Evolutionary conservation across 2,329 filamentous ascomycete genomes (phyloP), one percentile per base, ranked within the genome.

Genomic region (Diaporthe citriasiana): DNA sequence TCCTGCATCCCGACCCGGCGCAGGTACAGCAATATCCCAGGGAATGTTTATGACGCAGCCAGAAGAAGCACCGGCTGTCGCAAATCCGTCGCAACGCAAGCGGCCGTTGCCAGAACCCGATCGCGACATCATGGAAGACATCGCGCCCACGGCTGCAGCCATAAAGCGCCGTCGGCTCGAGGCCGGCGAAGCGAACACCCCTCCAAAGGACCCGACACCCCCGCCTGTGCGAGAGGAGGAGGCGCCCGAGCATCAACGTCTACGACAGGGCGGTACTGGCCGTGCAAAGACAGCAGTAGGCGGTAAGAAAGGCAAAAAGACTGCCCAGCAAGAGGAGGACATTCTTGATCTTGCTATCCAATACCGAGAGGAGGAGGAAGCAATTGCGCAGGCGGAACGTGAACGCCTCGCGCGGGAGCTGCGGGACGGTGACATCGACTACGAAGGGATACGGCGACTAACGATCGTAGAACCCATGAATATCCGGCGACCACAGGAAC

Each of bases 391-490:
- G 30, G 86, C 85, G 0, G 90, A 92, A 79, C 86, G 86, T 19
- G 87, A 89, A 75, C 86, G 87, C 38, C 82, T 86, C 63, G 91
- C 80, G 6, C 72, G 73, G 77, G 88, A 82, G 78, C 86, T 83
- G 76, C 89, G 79, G 55, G 93, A 86, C 3, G 90, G 92, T 75
- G 90, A 87, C 5, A 85, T 96, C 71, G 92, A 95, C 75, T 88
- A 97, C 40, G 89, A 91, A 1, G 89, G 93, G 55, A 92, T 98
- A 75, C 91, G 92, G 35, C 90, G 92, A 19, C 85, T 97, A 3
- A 93, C 93, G 4, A 90, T 95, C 22, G 89, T 97, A 1, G 94
- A 97, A 79, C 89, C 93, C 76, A 94, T 97, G 83, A 88, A 93
- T 12, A 81, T 98, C 0, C 88, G 86, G 33, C 72, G 79, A 76